A percentile compares a stretch with the other conserved stretches of the same genome.
phyloP scores from a whole-genome alignment of 2,329 filamentous ascomycete genomes.

The Curvularia sp. region DNA sequence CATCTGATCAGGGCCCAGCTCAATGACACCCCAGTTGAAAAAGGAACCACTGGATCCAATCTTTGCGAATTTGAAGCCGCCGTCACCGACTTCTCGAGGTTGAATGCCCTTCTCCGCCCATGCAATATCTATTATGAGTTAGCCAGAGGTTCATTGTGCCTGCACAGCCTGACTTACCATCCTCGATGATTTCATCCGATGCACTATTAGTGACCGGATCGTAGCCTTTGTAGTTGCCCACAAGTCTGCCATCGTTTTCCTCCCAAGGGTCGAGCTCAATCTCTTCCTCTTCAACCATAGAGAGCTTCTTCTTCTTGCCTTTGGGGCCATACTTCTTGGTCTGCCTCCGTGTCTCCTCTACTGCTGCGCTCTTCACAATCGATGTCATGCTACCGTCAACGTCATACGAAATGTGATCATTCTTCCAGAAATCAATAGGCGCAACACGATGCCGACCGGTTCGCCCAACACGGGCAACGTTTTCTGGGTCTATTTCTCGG shows the following conservation, averaged over 20 bases:
- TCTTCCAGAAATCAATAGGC: slow-evolving; percentile 85
- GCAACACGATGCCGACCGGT: slow-evolving; percentile 80
- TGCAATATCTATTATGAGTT: slow-evolving; percentile 61
- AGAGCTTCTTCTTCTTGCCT: slow-evolving; percentile 38
- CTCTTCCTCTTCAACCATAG: slow-evolving; percentile 60
- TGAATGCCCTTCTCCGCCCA: slow-evolving; percentile 65
- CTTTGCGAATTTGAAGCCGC: slow-evolving; percentile 87
- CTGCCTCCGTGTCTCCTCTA: slow-evolving; percentile 48
- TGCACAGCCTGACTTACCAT: slow-evolving; percentile 44
- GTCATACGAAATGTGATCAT: slow-evolving; percentile 77
- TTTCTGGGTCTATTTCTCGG: slow-evolving; percentile 44
- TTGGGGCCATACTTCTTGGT: slow-evolving; percentile 41
- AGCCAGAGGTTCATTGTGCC: slow-evolving; percentile 9
- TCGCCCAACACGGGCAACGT: slow-evolving; percentile 54
- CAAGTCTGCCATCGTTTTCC: slow-evolving; percentile 66
- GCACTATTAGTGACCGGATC: slow-evolving; percentile 65
- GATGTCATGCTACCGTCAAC: slow-evolving; percentile 75
- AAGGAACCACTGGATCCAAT: slow-evolving; percentile 68
- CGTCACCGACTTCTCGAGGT: slow-evolving; percentile 65
- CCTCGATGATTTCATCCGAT: slow-evolving; percentile 60
- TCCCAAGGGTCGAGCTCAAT: slow-evolving; percentile 75
- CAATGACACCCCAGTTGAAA: slow-evolving; percentile 88
- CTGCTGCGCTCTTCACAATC: slow-evolving; percentile 76
- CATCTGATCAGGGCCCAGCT: slow-evolving; percentile 80
- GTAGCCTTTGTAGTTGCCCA: slow-evolving; percentile 70